phyloP scores from a whole-genome alignment of 225 moss, liverwort and hornwort genomes.

The Bryoerythrophyllum caledonicum region DNA sequence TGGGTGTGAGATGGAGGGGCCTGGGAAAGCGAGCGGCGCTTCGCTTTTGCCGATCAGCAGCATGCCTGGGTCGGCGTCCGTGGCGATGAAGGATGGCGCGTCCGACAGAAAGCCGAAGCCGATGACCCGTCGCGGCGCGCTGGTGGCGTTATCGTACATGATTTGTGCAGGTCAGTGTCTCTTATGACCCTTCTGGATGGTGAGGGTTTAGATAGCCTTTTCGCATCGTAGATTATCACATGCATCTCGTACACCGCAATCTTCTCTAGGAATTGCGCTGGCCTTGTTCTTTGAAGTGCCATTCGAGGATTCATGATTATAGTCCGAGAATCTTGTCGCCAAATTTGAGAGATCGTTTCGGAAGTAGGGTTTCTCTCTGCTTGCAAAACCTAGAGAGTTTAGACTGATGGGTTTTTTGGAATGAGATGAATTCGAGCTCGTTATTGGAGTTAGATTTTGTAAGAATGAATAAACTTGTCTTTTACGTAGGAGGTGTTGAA shows the following conservation, averaged over 20 bases:
- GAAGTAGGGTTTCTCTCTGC: constrained; percentile 4
- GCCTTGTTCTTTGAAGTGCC: not conserved
- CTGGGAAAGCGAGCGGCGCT: constrained; percentile 31
- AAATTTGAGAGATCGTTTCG: not conserved
- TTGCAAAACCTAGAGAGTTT: not conserved
- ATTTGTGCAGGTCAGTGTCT: constrained; percentile 67
- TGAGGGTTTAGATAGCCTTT: too few species aligned
- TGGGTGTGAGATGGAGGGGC: constrained; percentile 37
- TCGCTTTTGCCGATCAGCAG: constrained; percentile 55
- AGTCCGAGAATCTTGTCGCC: not conserved
- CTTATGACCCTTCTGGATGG: too few species aligned
- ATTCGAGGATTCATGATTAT: not conserved
- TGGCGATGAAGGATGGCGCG: constrained; percentile 28
- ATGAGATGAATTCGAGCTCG: not conserved
- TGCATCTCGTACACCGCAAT: not conserved
- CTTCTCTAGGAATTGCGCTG: too few species aligned
- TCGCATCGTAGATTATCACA: not conserved
- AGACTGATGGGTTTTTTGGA: not conserved
- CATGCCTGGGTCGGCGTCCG: constrained; percentile 35
- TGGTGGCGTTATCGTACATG: constrained; percentile 92
- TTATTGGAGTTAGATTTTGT: not conserved
- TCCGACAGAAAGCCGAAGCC: constrained; percentile 44
- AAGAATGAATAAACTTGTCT: not conserved
- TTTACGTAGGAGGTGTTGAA: not conserved
- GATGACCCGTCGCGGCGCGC: constrained; percentile 70